Conservation (phyloP, 495 filamentous ascomycete species). For the Penicillium dipodomyicola region DNA sequence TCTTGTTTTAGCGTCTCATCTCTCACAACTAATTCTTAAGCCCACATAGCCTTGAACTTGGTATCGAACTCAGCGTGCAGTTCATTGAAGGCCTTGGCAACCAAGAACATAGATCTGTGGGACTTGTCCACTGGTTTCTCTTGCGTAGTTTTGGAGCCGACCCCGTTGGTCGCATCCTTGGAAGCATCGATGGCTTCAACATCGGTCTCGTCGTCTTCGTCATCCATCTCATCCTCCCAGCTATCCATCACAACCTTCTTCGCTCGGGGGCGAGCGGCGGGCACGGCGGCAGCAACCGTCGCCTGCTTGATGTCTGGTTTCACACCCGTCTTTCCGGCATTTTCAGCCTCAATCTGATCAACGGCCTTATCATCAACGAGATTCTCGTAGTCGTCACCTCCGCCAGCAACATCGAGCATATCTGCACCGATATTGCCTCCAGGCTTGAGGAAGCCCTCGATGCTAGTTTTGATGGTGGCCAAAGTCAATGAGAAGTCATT, state of each 20-base stretch:
- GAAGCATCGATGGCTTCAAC: background rate
- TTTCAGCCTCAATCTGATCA: constrained; percentile 1
- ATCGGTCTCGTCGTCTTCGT: background rate
- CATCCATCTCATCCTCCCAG: constrained; percentile 5
- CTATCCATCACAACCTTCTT: background rate
- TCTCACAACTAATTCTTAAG: constrained; percentile 12
- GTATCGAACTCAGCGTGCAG: constrained; percentile 60
- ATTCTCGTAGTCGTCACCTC: constrained; percentile 18
- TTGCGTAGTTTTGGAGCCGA: background rate
- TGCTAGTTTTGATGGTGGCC: constrained; percentile 59
- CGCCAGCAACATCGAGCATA: constrained; percentile 18
- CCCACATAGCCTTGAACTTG: constrained; percentile 62
- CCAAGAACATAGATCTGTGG: constrained; percentile 41
- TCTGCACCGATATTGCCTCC: constrained; percentile 13
- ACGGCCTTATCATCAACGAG: constrained; percentile 9
- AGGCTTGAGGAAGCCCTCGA: constrained; percentile 40
- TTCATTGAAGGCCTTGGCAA: constrained; percentile 48
- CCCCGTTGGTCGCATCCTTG: background rate
- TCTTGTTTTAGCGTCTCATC: background rate
- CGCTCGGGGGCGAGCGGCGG: background rate
- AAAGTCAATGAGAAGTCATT: constrained; percentile 71
- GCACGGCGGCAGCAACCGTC: background rate
- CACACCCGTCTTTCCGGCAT: background rate
- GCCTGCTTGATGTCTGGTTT: background rate
- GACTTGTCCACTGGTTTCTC: background rate